phyloP scores from a whole-genome alignment of 2,329 filamentous ascomycete genomes.

The Apiospora saccharicola region DNA sequence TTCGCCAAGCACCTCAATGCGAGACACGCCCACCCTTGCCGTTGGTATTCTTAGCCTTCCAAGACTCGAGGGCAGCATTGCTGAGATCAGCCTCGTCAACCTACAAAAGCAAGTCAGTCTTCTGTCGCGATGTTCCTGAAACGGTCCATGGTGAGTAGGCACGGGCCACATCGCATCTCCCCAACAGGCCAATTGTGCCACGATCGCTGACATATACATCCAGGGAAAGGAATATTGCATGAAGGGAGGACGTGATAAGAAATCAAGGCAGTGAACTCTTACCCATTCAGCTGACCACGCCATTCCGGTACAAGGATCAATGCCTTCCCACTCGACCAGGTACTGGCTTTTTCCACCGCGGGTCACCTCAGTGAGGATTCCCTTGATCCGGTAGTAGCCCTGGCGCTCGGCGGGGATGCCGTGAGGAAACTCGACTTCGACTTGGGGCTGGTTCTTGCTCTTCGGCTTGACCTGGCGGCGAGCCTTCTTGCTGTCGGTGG shows the following conservation, averaged over 20 bases:
- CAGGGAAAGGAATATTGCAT: neutral
- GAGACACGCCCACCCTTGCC: neutral
- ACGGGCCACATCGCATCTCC: neutral
- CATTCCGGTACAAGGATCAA: neutral
- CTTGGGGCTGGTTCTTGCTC: neutral
- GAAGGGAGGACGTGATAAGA: neutral
- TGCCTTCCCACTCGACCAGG: constrained; percentile 40
- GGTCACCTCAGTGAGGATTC: constrained; percentile 34
- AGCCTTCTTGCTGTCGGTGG: constrained; percentile 26
- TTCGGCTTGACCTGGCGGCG: neutral
- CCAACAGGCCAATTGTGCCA: neutral
- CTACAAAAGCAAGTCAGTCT: neutral
- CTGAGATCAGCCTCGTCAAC: neutral
- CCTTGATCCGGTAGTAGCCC: constrained; percentile 36
- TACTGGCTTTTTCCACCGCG: constrained; percentile 29
- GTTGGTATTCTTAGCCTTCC: neutral
- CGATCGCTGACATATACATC: neutral
- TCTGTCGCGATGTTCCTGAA: neutral
- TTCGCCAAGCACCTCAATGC: neutral
- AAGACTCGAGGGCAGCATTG: neutral
- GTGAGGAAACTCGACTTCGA: neutral
- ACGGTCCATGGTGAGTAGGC: neutral
- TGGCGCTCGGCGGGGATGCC: constrained; percentile 26
- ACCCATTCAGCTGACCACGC: constrained; percentile 5
- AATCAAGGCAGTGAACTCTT: neutral